Percentiles rank a stretch among this genome's conserved stretches.
These are phyloP conservation scores for Stemphylium beticola DNA, from an alignment of 2,329 filamentous ascomycete genomes.

Conservation along the genomic window DNA sequence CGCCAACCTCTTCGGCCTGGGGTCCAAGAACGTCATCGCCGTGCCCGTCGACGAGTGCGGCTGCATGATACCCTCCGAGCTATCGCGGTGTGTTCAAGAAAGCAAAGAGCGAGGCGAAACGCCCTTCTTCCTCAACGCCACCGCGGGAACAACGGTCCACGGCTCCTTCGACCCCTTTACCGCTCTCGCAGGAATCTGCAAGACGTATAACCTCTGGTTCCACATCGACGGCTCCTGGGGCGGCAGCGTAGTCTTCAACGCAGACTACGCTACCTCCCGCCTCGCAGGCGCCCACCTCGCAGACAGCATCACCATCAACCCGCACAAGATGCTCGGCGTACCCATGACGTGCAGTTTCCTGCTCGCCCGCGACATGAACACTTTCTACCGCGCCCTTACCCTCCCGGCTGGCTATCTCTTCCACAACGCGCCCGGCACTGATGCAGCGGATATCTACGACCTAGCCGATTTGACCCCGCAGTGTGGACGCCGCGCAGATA, in stretches of 20 bases:
- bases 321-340: constrained; percentile 96
- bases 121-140: constrained; percentile 94
- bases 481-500: constrained; percentile 86
- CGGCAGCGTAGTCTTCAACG: constrained; percentile 75
- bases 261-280: constrained; percentile 65
- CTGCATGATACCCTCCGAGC: constrained; percentile 70
- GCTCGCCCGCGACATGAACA: constrained; percentile 73
- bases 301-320: constrained; percentile 85
- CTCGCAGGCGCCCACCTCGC: constrained; percentile 75
- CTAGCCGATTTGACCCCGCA: constrained; percentile 91
- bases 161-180: constrained; percentile 85
- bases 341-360: constrained; percentile 92
- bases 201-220: constrained; percentile 79
- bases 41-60: constrained; percentile 77
- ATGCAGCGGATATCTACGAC: constrained; percentile 71
- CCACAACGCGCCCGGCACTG: constrained; percentile 43
- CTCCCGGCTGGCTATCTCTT: constrained; percentile 79
- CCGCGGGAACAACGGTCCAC: constrained; percentile 90
- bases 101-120: constrained; percentile 73
- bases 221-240: constrained; percentile 95
- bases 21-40: constrained; percentile 72
- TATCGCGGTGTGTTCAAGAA: constrained; percentile 67
- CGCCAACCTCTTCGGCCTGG: constrained; percentile 87
- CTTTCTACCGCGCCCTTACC: constrained; percentile 85
- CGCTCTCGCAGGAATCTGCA: constrained; percentile 73